Percentiles rank a stretch among this genome's conserved stretches.
Conservation (phyloP, 2,329 filamentous ascomycete species). For the Anthostomella pinea region DNA sequence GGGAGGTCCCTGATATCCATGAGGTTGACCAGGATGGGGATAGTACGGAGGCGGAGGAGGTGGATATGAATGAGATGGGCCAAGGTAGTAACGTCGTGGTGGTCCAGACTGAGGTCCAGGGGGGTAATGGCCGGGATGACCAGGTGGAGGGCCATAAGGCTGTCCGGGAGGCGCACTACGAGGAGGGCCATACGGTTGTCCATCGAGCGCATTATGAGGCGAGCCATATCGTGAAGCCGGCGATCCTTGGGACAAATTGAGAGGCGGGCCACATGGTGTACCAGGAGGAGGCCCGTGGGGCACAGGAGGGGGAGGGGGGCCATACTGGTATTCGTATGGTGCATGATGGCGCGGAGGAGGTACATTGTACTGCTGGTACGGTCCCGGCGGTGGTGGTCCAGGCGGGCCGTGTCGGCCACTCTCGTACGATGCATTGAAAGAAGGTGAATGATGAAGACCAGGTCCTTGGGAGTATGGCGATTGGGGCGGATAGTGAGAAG, state of each 20-base stretch:
- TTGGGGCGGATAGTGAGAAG: neutral
- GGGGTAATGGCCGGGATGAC: conserved; percentile 9
- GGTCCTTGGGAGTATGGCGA: conserved; percentile 5
- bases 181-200: conserved; percentile 1
- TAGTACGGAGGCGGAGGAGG: conserved; percentile 12
- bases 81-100: conserved; percentile 12
- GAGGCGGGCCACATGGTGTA: neutral
- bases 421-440: neutral
- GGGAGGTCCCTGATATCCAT: conserved; percentile 14
- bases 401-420: conserved; percentile 6
- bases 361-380: conserved; percentile 8
- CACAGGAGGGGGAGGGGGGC: conserved; percentile 8
- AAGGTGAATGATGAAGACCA: conserved; percentile 8
- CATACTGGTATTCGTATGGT: conserved; percentile 14
- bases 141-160: neutral
- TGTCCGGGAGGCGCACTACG: neutral
- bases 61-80: conserved; percentile 14
- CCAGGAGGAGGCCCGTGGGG: conserved; percentile 8
- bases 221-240: no score
- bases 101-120: conserved; percentile 10
- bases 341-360: conserved; percentile 13
- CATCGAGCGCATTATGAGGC: no score
- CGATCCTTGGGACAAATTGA: no score
- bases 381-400: conserved; percentile 8
- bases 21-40: conserved; percentile 10